Evolutionary conservation across 2,329 filamentous ascomycete species (phyloP), one percentile per base, ranked within the genome.

Genomic region (Simplicillium sp.): DNA sequence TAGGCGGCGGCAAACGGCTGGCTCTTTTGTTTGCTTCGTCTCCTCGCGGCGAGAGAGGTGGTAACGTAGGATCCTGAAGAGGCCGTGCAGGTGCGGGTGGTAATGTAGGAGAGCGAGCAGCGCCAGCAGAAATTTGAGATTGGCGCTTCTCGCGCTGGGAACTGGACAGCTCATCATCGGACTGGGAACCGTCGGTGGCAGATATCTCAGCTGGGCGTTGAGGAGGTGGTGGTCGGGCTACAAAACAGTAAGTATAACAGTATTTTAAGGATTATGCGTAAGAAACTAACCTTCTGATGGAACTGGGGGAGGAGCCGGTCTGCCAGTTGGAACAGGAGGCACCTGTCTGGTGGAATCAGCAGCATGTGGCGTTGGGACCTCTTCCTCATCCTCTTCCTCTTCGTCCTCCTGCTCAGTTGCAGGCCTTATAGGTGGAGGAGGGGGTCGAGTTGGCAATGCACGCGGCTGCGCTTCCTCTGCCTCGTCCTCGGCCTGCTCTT

Each of bases 81-180:
- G 38, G 31, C 3, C 35, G 32, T n/a, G 43, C 33, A 4, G 49
- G 47, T 11, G 64, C 54, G 3, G 71, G 68, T 13, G 70, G 68
- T 14, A 68, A 67, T 11, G 66, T 66, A 38, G 67, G 66, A 16
- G 61, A 61, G 40, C 62, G 59, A 25, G 62, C 60, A 39, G 59
- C 59, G 39, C 64, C 60, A 14, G 55, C 56, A 32, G 57, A 56
- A 25, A 64, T 64, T 29, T 67, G 62, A 15, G 70, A 40, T 53
- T 62, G 51, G 18, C 32, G 9, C 48, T 71, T 60, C 38, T 67
- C 61, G 48, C 62, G 58, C 52, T 71, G 55, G 54, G 62, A 61
- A 40, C 68, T 67, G 9, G 84, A 87, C 52, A 88, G 66, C 59
- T 96, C 90, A 57, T 96, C 89, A 51, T 94, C 89, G 34, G 89